Conservation (phyloP, 2,329 filamentous ascomycete species). For the Aotearoamyces nothofagi region DNA sequence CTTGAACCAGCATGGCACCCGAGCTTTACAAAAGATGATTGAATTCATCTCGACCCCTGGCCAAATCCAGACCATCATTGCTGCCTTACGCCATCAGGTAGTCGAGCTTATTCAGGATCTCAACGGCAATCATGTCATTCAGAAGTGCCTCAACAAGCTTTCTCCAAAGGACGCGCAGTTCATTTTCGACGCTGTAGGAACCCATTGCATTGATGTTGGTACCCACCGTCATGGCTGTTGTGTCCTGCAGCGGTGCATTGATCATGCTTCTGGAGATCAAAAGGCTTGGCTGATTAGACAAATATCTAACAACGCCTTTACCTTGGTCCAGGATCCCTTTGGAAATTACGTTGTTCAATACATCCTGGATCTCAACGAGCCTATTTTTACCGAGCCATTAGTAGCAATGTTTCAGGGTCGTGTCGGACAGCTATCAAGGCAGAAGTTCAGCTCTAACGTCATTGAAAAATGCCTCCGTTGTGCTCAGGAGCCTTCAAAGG, state of each 20-base stretch:
- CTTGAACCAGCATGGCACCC: slow-evolving; percentile 91
- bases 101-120: slow-evolving; percentile 93
- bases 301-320: slow-evolving; percentile 79
- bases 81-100: slow-evolving; percentile 67
- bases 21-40: slow-evolving; percentile 98
- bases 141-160: slow-evolving; percentile 96
- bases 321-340: slow-evolving; percentile 89
- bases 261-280: slow-evolving; percentile 83
- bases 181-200: slow-evolving; percentile 89
- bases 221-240: slow-evolving; percentile 97
- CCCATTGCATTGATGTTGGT: slow-evolving; percentile 75
- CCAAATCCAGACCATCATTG: slow-evolving; percentile 78
- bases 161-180: slow-evolving; percentile 75
- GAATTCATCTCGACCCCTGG: slow-evolving; percentile 79
- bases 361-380: slow-evolving; percentile 86
- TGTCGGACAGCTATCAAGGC: slow-evolving; percentile 64
- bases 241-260: slow-evolving; percentile 94
- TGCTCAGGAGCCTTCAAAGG: slow-evolving; percentile 57
- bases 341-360: slow-evolving; percentile 99
- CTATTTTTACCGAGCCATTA: slow-evolving; percentile 75
- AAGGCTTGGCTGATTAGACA: slow-evolving; percentile 73
- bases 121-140: slow-evolving; percentile 97
- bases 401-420: slow-evolving; percentile 64
- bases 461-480: slow-evolving; percentile 93
- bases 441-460: slow-evolving; percentile 99